Percentiles rank a stretch among this genome's conserved stretches.
phyloP scores from a whole-genome alignment of 2,329 filamentous ascomycete species.

The Epichloe aotearoae region DNA sequence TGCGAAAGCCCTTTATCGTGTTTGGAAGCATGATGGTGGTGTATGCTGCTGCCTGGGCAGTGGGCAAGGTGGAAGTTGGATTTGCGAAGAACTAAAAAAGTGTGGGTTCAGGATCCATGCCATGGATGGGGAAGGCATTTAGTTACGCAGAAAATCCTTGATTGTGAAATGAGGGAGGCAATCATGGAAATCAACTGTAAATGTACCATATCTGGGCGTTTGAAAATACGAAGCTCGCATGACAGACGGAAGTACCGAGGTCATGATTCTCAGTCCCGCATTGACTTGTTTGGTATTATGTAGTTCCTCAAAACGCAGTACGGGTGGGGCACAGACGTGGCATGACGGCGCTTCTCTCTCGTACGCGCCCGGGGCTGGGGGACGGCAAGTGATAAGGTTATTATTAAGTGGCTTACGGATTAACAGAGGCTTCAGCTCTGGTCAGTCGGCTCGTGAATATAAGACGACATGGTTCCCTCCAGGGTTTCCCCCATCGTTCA shows the following conservation, averaged over 20 bases:
- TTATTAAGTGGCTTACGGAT: too few species aligned
- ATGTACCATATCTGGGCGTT: slow-evolving; percentile 9
- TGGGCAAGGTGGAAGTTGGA: slow-evolving; percentile 70
- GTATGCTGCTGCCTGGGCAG: slow-evolving; percentile 59
- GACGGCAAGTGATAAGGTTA: too few species aligned
- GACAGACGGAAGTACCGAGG: slow-evolving; percentile 1
- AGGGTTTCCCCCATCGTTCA: not conserved
- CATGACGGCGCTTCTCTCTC: too few species aligned
- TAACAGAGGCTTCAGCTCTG: not conserved
- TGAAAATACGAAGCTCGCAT: slow-evolving; percentile 8
- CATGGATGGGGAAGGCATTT: not conserved
- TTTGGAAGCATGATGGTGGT: slow-evolving; percentile 60
- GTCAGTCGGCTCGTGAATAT: not conserved
- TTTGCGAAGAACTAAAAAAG: slow-evolving; percentile 40
- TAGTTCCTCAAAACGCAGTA: too few species aligned
- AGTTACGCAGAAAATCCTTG: not conserved
- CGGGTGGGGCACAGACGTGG: too few species aligned
- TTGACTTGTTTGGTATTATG: not conserved
- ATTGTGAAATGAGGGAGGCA: not conserved
- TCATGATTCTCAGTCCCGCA: not conserved
- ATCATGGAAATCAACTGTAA: slow-evolving; percentile 2
- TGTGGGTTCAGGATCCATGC: not conserved
- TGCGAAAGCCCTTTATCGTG: slow-evolving; percentile 79
- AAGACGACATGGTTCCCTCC: not conserved
- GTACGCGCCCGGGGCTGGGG: too few species aligned